Conservation (phyloP, 2,329 filamentous ascomycete genomes). For the Aspergillus fijiensis region DNA sequence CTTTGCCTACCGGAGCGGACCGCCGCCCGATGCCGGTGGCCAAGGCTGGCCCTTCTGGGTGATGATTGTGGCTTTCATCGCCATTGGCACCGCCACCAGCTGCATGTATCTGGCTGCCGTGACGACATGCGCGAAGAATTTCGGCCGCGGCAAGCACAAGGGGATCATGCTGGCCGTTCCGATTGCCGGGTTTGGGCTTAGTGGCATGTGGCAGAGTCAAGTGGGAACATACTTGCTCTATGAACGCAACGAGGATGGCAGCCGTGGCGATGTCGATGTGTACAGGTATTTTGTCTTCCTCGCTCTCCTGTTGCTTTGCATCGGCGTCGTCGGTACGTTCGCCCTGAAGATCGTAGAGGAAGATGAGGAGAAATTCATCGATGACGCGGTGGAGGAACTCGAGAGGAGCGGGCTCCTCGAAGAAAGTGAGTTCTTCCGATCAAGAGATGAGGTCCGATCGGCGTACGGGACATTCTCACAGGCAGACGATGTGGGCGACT, state of each 20-base stretch:
- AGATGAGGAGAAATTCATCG: constrained; percentile 73
- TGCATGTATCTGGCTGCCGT: constrained; percentile 87
- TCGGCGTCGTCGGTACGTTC: constrained; percentile 73
- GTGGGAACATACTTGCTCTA: constrained; percentile 75
- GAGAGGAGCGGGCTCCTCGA: constrained; percentile 78
- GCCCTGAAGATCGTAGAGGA: constrained; percentile 78
- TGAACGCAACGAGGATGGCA: constrained; percentile 65
- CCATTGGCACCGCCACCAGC: constrained; percentile 79
- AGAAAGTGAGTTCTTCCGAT: constrained; percentile 69
- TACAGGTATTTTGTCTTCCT: constrained; percentile 88
- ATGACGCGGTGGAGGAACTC: constrained; percentile 85
- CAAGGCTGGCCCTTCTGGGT: constrained; percentile 70
- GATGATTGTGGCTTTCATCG: constrained; percentile 83
- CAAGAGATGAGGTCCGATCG: constrained; percentile 47
- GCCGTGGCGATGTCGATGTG: constrained; percentile 64
- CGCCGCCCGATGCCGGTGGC: constrained; percentile 52
- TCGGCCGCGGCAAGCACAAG: constrained; percentile 81
- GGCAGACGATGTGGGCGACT: constrained; percentile 38
- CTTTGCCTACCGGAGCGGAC: constrained; percentile 66
- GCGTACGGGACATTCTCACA: constrained; percentile 47
- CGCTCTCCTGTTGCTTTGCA: constrained; percentile 64
- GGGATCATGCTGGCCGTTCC: constrained; percentile 86
- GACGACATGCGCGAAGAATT: constrained; percentile 98
- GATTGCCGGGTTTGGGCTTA: constrained; percentile 88
- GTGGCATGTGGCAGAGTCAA: constrained; percentile 95